A percentile compares a stretch with the other conserved stretches of the same genome.
phyloP scores from a whole-genome alignment of 116 monocot species.

The Posidonia oceanica region DNA sequence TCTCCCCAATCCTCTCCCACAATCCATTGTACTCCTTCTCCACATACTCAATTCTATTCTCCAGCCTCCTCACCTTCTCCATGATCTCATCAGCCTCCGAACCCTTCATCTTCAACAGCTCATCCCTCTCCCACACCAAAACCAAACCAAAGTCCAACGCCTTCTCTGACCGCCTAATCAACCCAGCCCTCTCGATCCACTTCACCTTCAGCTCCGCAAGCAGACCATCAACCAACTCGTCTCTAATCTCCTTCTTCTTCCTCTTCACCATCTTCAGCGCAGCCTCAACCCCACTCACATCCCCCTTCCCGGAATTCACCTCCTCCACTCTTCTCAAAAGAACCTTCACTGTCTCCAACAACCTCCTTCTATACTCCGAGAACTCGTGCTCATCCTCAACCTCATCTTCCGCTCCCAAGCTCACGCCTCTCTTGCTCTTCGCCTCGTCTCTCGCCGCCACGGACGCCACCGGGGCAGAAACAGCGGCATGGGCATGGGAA shows the following conservation, averaged over 20 bases:
- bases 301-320: conserved; percentile 27
- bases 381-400: conserved; percentile 48
- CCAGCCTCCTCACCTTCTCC: conserved; percentile 28
- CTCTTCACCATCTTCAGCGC: conserved; percentile 49
- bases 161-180: conserved; percentile 24
- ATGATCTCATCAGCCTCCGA: conserved; percentile 12
- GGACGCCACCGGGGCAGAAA: conserved; percentile 5
- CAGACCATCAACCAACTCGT: conserved; percentile 33
- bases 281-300: conserved; percentile 23
- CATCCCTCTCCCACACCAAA: conserved; percentile 40
- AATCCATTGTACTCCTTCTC: conserved; percentile 51
- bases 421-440: background rate
- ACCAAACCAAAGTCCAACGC: conserved; percentile 20
- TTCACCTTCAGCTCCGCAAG: conserved; percentile 43
- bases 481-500: background rate
- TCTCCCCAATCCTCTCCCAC: conserved; percentile 52
- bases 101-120: conserved; percentile 17
- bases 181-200: conserved; percentile 37
- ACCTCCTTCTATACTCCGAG: conserved; percentile 34
- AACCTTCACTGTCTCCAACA: conserved; percentile 35
- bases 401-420: conserved; percentile 6
- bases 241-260: conserved; percentile 40
- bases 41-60: conserved; percentile 19
- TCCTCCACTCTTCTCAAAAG: conserved; percentile 47
- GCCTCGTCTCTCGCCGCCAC: conserved; percentile 11